Conservation (phyloP, 441 rosid genomes). For the Brassica hybrid region DNA sequence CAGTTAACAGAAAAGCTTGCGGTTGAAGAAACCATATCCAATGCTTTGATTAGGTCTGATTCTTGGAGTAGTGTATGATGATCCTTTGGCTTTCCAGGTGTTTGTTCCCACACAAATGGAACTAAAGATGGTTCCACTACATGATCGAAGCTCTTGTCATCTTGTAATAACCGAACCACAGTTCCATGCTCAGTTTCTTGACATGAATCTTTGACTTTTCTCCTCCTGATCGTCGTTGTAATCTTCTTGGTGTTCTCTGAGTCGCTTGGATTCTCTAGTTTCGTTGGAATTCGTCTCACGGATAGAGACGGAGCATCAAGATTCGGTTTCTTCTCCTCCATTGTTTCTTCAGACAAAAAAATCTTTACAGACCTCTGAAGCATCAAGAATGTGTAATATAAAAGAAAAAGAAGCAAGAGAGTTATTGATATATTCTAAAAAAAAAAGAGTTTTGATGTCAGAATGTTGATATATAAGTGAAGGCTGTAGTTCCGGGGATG, state of each 20-base stretch:
- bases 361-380: neutral
- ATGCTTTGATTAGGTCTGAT: constrained; percentile 49
- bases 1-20: constrained; percentile 62
- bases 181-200: constrained; percentile 57
- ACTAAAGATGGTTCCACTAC: constrained; percentile 73
- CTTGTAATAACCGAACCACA: constrained; percentile 18
- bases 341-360: constrained; percentile 30
- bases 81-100: constrained; percentile 67
- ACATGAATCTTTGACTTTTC: constrained; percentile 22
- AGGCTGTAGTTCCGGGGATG: too few relatives aligned
- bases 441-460: too few relatives aligned
- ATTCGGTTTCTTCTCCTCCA: constrained; percentile 77
- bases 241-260: constrained; percentile 31
- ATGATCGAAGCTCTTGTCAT: constrained; percentile 32
- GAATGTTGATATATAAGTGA: too few relatives aligned
- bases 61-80: constrained; percentile 28
- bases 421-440: constrained; percentile 10
- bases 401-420: constrained; percentile 7
- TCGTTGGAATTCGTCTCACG: constrained; percentile 61
- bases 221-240: constrained; percentile 3
- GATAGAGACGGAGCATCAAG: constrained; percentile 75
- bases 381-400: constrained; percentile 13
- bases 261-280: constrained; percentile 38
- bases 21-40: constrained; percentile 59
- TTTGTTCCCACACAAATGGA: constrained; percentile 82